Evolutionary conservation across 2,329 filamentous ascomycete species (phyloP), one percentile per base, ranked within the genome.

Genomic region (Stemphylium lycopersici): DNA sequence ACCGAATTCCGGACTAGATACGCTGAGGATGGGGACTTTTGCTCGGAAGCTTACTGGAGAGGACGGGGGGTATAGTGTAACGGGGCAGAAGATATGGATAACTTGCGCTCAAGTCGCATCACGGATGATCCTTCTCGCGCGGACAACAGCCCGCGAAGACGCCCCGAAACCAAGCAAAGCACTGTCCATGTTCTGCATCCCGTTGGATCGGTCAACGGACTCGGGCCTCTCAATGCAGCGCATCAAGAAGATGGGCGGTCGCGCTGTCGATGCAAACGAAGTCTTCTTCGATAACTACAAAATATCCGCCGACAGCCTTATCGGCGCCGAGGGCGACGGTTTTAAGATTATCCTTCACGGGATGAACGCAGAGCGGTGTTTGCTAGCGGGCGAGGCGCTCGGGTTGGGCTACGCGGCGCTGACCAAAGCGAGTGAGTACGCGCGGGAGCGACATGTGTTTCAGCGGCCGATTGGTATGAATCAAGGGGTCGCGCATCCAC

Each of bases 21-120:
- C 90, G 0, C 78, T 93, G 10, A 84, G 87, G 37, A 78, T 96
- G 3, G 81, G 80, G 16, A 68, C 66, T 4, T 37, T 55, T 42
- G 76, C 66, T 13, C 58, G 74, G 26, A 83, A 81, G 61, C 13
- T 33, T 24, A 11, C 7, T 12, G 38, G 22, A 22, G 22, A 41
- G 11, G n/a, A 37, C 1, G 13, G 24, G 7, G 46, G 83, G 0
- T 96, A 93, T 70, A 79, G 77, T 1, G 81, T 96, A 10, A 84
- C 84, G 0, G 90, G 91, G 0, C 90, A 93, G 70, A 96, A 96
- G 77, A 93, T 93, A 55, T 96, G 91, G 91, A 96, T 95, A 49
- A 90, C 90, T 0, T 93, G 86, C 48, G 91, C 91, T 0, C 90
- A 96, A 70, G 88, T 93, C 0, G 90, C 91, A 0, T 82, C 83